Percentiles rank a stretch among this genome's conserved stretches.
phyloP scores from a whole-genome alignment of 2,329 filamentous ascomycete genomes.

The Penicillium expansum region DNA sequence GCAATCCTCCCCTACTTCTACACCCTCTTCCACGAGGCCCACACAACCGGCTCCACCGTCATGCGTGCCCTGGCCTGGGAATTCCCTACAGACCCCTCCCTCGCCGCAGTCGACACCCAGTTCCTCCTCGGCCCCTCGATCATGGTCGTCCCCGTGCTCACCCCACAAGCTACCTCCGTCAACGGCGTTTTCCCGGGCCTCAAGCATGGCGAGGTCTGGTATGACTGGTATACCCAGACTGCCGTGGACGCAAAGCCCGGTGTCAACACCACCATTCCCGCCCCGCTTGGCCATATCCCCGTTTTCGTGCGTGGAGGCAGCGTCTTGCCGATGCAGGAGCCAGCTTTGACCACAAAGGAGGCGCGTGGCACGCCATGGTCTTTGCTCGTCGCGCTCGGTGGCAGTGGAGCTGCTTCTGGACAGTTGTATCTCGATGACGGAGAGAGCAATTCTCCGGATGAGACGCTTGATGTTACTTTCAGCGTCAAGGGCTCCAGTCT shows the following conservation, averaged over 20 bases:
- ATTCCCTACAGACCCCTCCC: constrained; percentile 67
- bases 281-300: constrained; percentile 67
- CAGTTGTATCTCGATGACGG: constrained; percentile 73
- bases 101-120: constrained; percentile 66
- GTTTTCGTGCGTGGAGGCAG: constrained; percentile 67
- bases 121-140: constrained; percentile 68
- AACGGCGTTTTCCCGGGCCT: constrained; percentile 68
- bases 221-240: constrained; percentile 74
- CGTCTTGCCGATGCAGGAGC: constrained; percentile 66
- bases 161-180: constrained; percentile 60
- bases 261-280: constrained; percentile 59
- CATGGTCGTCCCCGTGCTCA: constrained; percentile 65
- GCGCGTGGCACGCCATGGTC: constrained; percentile 65
- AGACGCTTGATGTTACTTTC: constrained; percentile 54
- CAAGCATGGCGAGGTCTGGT: constrained; percentile 62
- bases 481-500: constrained; percentile 40
- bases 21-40: constrained; percentile 66
- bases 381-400: constrained; percentile 61
- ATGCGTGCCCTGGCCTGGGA: constrained; percentile 74
- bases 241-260: constrained; percentile 52
- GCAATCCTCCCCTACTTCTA: constrained; percentile 72
- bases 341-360: constrained; percentile 64
- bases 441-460: constrained; percentile 59
- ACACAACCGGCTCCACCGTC: constrained; percentile 64
- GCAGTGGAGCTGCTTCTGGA: constrained; percentile 57